Evolutionary conservation across 2,329 filamentous ascomycete species (phyloP).

Genomic region (Endothia cerciana): DNA sequence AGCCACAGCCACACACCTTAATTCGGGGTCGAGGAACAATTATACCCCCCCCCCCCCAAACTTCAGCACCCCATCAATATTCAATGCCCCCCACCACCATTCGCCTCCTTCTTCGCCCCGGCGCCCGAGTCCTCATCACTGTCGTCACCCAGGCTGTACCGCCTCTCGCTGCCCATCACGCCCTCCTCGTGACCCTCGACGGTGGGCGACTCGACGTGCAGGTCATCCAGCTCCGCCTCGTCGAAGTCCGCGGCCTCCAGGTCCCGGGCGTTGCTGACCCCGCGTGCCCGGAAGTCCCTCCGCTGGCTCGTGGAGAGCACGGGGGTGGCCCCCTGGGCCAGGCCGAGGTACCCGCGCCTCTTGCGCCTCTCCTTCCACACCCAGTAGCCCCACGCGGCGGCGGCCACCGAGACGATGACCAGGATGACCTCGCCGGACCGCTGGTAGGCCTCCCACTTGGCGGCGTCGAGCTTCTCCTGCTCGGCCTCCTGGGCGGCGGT

Average conservation of each 20-base stretch:
- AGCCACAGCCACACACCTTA: background rate
- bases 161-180: constrained; percentile 42
- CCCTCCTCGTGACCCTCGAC: constrained; percentile 38
- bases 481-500: constrained; percentile 69
- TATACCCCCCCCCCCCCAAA: background rate
- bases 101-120: constrained; percentile 34
- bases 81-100: constrained; percentile 20
- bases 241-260: constrained; percentile 69
- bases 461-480: constrained; percentile 75
- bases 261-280: constrained; percentile 48
- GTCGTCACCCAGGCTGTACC: constrained; percentile 61
- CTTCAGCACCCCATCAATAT: too few species aligned
- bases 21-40: background rate
- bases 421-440: constrained; percentile 85
- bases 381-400: constrained; percentile 74
- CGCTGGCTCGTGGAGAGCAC: constrained; percentile 43
- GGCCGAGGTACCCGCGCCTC: constrained; percentile 54
- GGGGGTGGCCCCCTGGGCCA: constrained; percentile 40
- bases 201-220: constrained; percentile 56
- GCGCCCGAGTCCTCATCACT: constrained; percentile 55
- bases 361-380: constrained; percentile 66
- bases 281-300: constrained; percentile 49
- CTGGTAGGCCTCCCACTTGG: constrained; percentile 87
- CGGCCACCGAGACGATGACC: constrained; percentile 77
- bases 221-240: constrained; percentile 66